Conservation (phyloP, 257 asterid genomes). For the Solanum appendiculatum region DNA sequence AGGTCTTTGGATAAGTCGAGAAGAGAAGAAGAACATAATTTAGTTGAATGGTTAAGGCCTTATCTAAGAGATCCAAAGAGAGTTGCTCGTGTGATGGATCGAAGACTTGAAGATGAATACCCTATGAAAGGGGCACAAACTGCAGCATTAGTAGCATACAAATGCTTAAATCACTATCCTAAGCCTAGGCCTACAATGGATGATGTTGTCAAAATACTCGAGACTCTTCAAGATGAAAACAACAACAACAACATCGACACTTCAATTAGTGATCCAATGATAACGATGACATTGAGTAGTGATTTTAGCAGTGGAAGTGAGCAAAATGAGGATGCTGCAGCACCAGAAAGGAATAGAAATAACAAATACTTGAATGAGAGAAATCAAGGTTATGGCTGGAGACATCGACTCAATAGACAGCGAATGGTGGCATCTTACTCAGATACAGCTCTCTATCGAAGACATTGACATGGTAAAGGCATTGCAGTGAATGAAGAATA, state of each 20-base stretch:
- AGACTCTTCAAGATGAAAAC: background rate
- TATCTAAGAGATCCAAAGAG: slow-evolving; percentile 2
- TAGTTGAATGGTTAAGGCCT: slow-evolving; percentile 6
- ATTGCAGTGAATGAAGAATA: background rate
- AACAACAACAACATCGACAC: background rate
- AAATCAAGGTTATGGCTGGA: background rate
- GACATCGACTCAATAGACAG: background rate
- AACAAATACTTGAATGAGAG: background rate
- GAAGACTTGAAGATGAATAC: slow-evolving; percentile 1
- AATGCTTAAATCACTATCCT: slow-evolving; percentile 2
- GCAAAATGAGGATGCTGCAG: background rate
- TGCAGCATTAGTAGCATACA: slow-evolving; percentile 1
- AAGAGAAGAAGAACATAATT: background rate
- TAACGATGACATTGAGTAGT: background rate
- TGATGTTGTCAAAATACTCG: slow-evolving; percentile 2
- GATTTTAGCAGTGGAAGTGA: slow-evolving; percentile 1
- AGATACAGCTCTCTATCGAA: slow-evolving; percentile 1
- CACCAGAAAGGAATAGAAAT: background rate
- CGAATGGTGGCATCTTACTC: slow-evolving; percentile 6
- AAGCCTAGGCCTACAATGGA: slow-evolving; percentile 4
- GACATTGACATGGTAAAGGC: background rate
- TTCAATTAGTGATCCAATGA: background rate
- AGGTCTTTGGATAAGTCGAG: slow-evolving; percentile 1
- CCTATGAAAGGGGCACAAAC: slow-evolving; percentile 1
- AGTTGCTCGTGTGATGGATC: background rate